Percentiles rank a stretch among this genome's conserved stretches.
These are phyloP conservation scores for Viola pubescens DNA, from an alignment of 441 rosid species.

Conservation along the genomic window DNA sequence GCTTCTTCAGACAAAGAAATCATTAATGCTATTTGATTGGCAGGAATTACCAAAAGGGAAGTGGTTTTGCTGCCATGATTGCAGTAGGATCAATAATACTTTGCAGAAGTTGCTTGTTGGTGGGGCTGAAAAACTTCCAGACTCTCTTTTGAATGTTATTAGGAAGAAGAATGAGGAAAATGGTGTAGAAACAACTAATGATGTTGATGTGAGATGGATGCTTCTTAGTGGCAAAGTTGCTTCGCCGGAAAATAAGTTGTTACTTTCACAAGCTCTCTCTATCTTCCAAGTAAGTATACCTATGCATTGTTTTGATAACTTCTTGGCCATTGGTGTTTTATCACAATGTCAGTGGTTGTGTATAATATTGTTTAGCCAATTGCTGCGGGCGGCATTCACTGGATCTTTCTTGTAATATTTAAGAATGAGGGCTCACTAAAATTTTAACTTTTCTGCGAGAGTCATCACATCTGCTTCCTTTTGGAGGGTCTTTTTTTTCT, in stretches of 20 bases:
- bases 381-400: background rate
- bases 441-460: background rate
- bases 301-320: background rate
- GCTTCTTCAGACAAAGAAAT: slow-evolving; percentile 8
- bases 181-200: slow-evolving; percentile 26
- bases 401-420: background rate
- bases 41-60: slow-evolving; percentile 70
- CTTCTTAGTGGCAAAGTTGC: slow-evolving; percentile 51
- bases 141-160: slow-evolving; percentile 34
- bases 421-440: background rate
- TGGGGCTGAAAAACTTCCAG: slow-evolving; percentile 53
- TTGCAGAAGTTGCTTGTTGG: slow-evolving; percentile 42
- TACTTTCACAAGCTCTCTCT: slow-evolving; percentile 59
- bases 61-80: slow-evolving; percentile 65
- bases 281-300: slow-evolving; percentile 54
- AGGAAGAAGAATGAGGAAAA: slow-evolving; percentile 40
- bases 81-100: slow-evolving; percentile 46
- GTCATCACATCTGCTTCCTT: no score
- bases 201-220: slow-evolving; percentile 55
- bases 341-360: background rate
- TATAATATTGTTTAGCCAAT: background rate
- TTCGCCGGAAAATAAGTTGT: slow-evolving; percentile 39
- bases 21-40: slow-evolving; percentile 17
- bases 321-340: background rate
- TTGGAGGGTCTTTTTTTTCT: no score